Conservation (phyloP, 2,329 filamentous ascomycete genomes). For the Nothopassalora personata region DNA sequence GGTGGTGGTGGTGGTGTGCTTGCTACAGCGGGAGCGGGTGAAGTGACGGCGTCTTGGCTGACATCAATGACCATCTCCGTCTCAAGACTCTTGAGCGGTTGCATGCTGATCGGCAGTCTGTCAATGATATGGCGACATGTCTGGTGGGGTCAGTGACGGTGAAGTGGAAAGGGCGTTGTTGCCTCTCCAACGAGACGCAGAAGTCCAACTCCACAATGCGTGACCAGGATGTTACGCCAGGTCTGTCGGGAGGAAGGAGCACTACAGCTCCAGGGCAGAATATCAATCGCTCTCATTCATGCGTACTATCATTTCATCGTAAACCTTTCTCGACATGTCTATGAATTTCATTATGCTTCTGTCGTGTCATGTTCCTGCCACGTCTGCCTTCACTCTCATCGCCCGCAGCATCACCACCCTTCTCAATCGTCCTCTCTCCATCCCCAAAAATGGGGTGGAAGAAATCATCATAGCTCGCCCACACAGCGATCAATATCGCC, state of each 20-base stretch:
- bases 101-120: slow-evolving; percentile 13
- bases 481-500: slow-evolving; percentile 53
- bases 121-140: slow-evolving; percentile 1
- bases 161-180: background rate
- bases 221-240: background rate
- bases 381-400: background rate
- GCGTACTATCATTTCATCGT: background rate
- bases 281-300: background rate
- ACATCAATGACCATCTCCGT: slow-evolving; percentile 19
- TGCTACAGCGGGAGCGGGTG: slow-evolving; percentile 1
- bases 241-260: background rate
- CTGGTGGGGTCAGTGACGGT: background rate
- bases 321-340: slow-evolving; percentile 4
- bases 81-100: slow-evolving; percentile 8
- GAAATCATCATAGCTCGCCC: slow-evolving; percentile 59
- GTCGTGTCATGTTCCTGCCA: background rate
- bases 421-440: slow-evolving; percentile 62
- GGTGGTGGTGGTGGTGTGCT: no score
- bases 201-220: background rate
- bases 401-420: slow-evolving; percentile 11
- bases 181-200: background rate
- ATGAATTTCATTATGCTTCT: slow-evolving; percentile 2
- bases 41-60: slow-evolving; percentile 13
- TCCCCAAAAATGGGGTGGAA: slow-evolving; percentile 73
- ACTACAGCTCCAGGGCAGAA: background rate